Conservation (phyloP, 1,139 yeast genomes). For the Kodamaea sp. region DNA sequence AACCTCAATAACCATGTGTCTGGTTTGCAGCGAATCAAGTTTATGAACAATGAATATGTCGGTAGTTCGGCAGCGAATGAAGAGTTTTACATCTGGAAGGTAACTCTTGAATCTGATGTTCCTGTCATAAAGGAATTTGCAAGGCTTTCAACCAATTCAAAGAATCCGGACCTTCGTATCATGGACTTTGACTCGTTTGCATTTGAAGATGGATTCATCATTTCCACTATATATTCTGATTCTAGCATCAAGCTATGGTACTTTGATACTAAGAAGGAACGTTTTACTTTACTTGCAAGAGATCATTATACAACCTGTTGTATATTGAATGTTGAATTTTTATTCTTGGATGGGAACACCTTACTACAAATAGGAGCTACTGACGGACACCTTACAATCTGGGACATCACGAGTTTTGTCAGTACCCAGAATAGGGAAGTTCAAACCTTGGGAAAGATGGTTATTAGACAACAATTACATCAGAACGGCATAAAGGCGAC, state of each 20-base stretch:
- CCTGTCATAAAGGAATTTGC: conserved; percentile 50
- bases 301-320: conserved; percentile 75
- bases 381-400: conserved; percentile 74
- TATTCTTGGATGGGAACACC: conserved; percentile 28
- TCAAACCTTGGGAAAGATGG: conserved; percentile 22
- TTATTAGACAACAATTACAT: conserved; percentile 59
- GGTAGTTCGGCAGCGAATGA: conserved; percentile 86
- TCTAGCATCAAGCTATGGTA: conserved; percentile 72
- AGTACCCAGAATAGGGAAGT: conserved; percentile 1
- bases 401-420: conserved; percentile 43
- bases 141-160: conserved; percentile 48
- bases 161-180: conserved; percentile 78
- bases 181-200: conserved; percentile 72
- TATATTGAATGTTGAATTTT: conserved; percentile 58
- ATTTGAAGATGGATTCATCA: conserved; percentile 43
- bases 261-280: conserved; percentile 35
- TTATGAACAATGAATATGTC: conserved; percentile 48
- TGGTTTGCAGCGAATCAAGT: conserved; percentile 76
- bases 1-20: conserved; percentile 80
- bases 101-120: conserved; percentile 31
- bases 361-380: conserved; percentile 67
- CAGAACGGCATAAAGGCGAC: conserved; percentile 81
- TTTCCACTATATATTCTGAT: conserved; percentile 81
- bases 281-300: conserved; percentile 45
- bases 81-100: conserved; percentile 80